A percentile compares a stretch with the other conserved stretches of the same genome.
Evolutionary conservation across 345 rosid species (phyloP).

Genomic region (Eucalyptus polybractea): DNA sequence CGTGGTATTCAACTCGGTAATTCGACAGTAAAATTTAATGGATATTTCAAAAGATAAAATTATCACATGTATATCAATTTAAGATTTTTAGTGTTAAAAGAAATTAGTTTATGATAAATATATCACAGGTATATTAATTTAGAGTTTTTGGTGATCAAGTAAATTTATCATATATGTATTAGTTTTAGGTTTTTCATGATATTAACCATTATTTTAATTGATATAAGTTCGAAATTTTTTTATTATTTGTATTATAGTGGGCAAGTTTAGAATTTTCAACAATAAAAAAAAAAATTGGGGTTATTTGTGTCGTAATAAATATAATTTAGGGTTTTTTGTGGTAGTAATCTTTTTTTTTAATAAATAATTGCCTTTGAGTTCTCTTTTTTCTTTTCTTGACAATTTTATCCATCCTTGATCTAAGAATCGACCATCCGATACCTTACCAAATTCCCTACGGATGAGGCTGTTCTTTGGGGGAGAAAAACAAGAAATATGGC

Average conservation of each 20-base stretch:
- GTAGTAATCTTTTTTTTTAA: no score
- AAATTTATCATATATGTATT: no score
- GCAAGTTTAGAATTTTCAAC: background rate
- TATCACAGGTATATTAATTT: rapidly evolving
- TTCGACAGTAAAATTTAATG: rapidly evolving
- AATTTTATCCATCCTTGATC: background rate
- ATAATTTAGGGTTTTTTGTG: no score
- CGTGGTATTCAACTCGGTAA: rapidly evolving
- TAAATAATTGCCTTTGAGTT: no score
- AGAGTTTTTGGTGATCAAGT: rapidly evolving
- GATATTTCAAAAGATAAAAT: rapidly evolving
- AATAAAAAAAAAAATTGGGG: background rate
- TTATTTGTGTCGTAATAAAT: no score
- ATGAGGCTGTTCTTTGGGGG: background rate
- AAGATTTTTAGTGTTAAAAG: rapidly evolving
- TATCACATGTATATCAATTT: rapidly evolving
- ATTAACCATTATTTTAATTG: background rate
- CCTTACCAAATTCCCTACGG: background rate
- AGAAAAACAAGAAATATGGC: background rate
- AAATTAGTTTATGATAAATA: no score
- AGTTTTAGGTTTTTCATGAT: rapidly evolving
- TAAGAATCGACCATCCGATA: background rate
- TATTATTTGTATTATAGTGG: no score
- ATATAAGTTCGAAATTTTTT: no score
- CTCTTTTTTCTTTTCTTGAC: background rate